Evolutionary conservation across 768 basidiomycete genomes (phyloP).

Genomic region (Tricholoma bakamatsutake): DNA sequence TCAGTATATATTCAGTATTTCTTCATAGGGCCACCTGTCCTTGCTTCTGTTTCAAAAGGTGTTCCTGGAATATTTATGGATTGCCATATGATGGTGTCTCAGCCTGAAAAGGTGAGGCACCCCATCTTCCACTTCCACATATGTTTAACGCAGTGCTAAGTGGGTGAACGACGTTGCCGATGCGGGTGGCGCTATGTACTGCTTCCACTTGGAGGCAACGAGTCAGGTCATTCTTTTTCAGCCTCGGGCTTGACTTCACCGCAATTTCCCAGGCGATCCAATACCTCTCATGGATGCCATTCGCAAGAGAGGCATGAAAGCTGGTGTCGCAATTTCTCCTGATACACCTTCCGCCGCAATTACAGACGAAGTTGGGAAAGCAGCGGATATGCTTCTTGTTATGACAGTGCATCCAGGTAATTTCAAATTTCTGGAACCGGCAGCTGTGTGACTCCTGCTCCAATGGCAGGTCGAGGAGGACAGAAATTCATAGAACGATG

Average conservation of each 20-base stretch:
- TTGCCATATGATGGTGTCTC: conserved; percentile 99
- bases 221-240: conserved; percentile 37
- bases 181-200: conserved; percentile 92
- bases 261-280: conserved; percentile 47
- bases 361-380: conserved; percentile 75
- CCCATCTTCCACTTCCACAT: background rate
- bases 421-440: background rate
- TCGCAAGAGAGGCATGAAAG: conserved; percentile 81
- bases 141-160: conserved; percentile 33
- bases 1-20: conserved; percentile 5
- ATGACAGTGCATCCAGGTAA: conserved; percentile 96
- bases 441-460: background rate
- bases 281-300: conserved; percentile 75
- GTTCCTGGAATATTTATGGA: conserved; percentile 99
- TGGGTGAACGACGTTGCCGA: conserved; percentile 97
- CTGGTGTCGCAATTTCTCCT: conserved; percentile 95
- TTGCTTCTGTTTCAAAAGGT: conserved; percentile 77
- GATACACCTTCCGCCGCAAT: conserved; percentile 88
- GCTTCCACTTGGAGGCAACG: conserved; percentile 94
- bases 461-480: conserved; percentile 70
- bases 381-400: conserved; percentile 92
- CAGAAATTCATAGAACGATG: conserved; percentile 95
- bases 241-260: background rate
- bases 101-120: conserved; percentile 74
- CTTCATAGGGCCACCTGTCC: conserved; percentile 72